Evolutionary conservation across 148 eudicot genomes (phyloP).

Genomic region (Fagopyrum tataricum): DNA sequence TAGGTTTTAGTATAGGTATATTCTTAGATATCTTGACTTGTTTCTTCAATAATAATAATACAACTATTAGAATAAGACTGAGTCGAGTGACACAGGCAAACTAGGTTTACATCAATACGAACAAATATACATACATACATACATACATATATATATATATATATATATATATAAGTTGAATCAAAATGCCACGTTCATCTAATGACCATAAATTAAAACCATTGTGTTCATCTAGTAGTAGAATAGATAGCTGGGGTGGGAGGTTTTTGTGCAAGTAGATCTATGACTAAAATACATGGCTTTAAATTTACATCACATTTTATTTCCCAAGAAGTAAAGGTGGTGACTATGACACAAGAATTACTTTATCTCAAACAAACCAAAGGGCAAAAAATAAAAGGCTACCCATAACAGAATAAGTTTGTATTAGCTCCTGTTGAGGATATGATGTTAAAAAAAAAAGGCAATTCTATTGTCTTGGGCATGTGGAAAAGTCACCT

Average conservation of each 20-base stretch:
- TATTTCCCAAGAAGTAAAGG: neutral
- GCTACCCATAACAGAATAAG: neutral
- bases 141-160: neutral
- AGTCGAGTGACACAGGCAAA: neutral
- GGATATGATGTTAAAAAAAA: neutral
- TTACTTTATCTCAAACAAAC: neutral
- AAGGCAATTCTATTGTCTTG: neutral
- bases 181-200: neutral
- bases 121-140: neutral
- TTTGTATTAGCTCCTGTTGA: neutral
- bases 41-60: neutral
- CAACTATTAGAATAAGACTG: neutral
- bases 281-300: neutral
- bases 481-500: neutral
- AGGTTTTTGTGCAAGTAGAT: neutral
- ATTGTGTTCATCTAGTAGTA: neutral
- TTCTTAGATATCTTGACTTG: neutral
- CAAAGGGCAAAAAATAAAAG: neutral
- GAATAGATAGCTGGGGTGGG: neutral
- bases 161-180: neutral
- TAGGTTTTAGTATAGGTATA: neutral
- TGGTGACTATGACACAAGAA: neutral
- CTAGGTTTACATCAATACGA: neutral
- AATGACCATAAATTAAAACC: neutral
- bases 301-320: neutral